These are phyloP conservation scores for Penicillium sp. DNA, from an alignment of 2,329 filamentous ascomycete species.

Conservation along the genomic window DNA sequence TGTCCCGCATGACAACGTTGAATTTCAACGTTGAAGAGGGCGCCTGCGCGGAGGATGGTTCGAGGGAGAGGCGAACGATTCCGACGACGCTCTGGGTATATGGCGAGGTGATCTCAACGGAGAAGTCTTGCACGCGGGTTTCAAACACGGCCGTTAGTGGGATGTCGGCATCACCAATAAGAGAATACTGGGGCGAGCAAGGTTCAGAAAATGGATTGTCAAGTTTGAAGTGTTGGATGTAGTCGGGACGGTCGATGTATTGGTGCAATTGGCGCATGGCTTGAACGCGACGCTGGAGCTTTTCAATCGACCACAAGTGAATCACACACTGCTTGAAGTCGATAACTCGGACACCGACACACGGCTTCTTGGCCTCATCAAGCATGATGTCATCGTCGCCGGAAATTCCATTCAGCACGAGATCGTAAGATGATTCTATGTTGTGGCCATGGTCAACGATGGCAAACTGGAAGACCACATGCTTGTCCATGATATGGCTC, in stretches of 20 bases:
- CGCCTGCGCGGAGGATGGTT: constrained; percentile 89
- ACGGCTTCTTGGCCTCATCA: constrained; percentile 80
- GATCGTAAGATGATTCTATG: constrained; percentile 90
- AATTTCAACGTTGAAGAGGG: constrained; percentile 93
- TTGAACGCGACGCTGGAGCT: constrained; percentile 80
- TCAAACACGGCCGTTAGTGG: constrained; percentile 91
- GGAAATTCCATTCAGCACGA: constrained; percentile 86
- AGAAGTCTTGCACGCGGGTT: constrained; percentile 89
- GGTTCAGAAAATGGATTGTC: constrained; percentile 91
- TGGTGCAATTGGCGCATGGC: constrained; percentile 97
- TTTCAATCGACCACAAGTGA: constrained; percentile 91
- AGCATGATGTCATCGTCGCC: constrained; percentile 81
- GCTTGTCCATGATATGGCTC: constrained; percentile 93
- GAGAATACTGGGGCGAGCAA: constrained; percentile 87
- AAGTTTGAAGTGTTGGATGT: constrained; percentile 85
- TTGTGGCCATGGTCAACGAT: constrained; percentile 85
- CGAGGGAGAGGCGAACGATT: constrained; percentile 83
- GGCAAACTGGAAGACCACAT: constrained; percentile 90
- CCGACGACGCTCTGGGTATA: constrained; percentile 89
- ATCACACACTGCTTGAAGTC: constrained; percentile 85
- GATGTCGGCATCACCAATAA: constrained; percentile 90
- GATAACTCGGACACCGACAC: constrained; percentile 82
- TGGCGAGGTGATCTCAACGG: constrained; percentile 83
- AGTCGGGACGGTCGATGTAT: constrained; percentile 92
- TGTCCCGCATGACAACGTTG: constrained; percentile 96